Percentiles rank a stretch among this genome's conserved stretches.
These are phyloP conservation scores for Annulohypoxylon stygium DNA, from an alignment of 495 filamentous ascomycete species.

Conservation along the genomic window DNA sequence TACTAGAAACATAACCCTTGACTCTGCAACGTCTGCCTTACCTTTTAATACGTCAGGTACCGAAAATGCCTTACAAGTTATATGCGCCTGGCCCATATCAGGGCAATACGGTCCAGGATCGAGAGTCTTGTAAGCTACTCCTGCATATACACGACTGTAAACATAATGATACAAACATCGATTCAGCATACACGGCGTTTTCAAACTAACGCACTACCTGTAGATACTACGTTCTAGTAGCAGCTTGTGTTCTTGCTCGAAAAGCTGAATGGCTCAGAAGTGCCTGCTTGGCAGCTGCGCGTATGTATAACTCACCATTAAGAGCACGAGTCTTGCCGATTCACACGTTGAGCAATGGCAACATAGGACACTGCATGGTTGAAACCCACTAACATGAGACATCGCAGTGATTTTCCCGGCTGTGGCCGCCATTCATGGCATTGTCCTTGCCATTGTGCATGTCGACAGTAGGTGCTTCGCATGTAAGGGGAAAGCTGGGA, in stretches of 20 bases:
- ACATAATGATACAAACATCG: background rate
- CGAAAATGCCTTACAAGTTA: slow-evolving; percentile 58
- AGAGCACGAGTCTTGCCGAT: background rate
- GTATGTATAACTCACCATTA: slow-evolving; percentile 20
- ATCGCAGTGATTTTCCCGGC: slow-evolving; percentile 66
- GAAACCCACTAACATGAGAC: slow-evolving; percentile 13
- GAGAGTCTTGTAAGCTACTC: slow-evolving; percentile 63
- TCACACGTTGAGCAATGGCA: background rate
- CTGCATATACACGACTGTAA: background rate
- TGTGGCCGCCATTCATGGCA: slow-evolving; percentile 70
- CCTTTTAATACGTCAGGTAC: slow-evolving; percentile 45
- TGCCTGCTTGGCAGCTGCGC: slow-evolving; percentile 70
- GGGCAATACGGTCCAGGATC: slow-evolving; percentile 72
- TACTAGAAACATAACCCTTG: slow-evolving; percentile 41
- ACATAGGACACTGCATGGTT: background rate
- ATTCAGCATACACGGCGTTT: background rate
- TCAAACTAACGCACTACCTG: slow-evolving; percentile 6
- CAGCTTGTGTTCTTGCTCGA: slow-evolving; percentile 68
- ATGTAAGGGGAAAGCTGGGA: background rate
- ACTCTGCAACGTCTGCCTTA: slow-evolving; percentile 25
- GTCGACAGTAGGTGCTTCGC: slow-evolving; percentile 58
- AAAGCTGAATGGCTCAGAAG: slow-evolving; percentile 69
- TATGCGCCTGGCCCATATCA: slow-evolving; percentile 72
- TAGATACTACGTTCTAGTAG: slow-evolving; percentile 71
- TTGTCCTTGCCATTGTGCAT: slow-evolving; percentile 68